These are phyloP conservation scores for Kodamaea neixiangensis DNA, from an alignment of 805 yeast species.

Conservation along the genomic window DNA sequence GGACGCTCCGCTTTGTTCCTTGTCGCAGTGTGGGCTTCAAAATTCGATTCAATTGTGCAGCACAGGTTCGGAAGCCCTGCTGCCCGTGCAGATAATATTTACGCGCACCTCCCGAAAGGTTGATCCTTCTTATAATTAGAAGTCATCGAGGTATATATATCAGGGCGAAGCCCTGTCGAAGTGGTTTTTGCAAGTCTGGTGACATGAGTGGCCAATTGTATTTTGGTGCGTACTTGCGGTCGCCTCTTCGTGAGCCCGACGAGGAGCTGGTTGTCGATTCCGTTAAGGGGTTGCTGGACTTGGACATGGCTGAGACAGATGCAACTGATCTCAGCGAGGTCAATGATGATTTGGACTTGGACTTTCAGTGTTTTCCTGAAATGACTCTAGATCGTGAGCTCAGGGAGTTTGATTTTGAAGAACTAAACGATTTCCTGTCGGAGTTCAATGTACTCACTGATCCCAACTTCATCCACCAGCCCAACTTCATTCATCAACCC, in stretches of 20 bases:
- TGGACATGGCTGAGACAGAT: conserved; percentile 2
- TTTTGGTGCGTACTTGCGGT: conserved; percentile 4
- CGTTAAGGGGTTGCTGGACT: conserved; percentile 1
- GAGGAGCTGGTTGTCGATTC: conserved; percentile 2
- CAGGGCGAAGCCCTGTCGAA: not conserved
- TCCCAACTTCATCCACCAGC: too few relatives aligned
- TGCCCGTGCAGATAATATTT: not conserved
- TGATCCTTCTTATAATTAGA: conserved; percentile 1
- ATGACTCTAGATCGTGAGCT: not conserved
- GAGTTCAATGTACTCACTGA: not conserved
- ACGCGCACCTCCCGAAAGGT: not conserved
- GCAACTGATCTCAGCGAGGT: conserved; percentile 1
- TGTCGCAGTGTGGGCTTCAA: conserved; percentile 1
- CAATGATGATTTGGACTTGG: conserved; percentile 1
- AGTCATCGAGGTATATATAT: not conserved
- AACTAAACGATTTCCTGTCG: not conserved
- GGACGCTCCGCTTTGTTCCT: conserved; percentile 2
- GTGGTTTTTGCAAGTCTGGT: not conserved
- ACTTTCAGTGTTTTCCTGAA: not conserved
- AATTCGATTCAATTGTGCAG: conserved; percentile 1
- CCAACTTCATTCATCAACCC: too few relatives aligned
- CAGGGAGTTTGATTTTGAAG: not conserved
- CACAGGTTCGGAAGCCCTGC: conserved; percentile 2
- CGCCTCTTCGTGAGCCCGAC: conserved; percentile 1
- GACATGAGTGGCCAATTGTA: conserved; percentile 2